These are phyloP conservation scores for Begonia loranthoides DNA, from an alignment of 306 rosid species.

Conservation along the genomic window DNA sequence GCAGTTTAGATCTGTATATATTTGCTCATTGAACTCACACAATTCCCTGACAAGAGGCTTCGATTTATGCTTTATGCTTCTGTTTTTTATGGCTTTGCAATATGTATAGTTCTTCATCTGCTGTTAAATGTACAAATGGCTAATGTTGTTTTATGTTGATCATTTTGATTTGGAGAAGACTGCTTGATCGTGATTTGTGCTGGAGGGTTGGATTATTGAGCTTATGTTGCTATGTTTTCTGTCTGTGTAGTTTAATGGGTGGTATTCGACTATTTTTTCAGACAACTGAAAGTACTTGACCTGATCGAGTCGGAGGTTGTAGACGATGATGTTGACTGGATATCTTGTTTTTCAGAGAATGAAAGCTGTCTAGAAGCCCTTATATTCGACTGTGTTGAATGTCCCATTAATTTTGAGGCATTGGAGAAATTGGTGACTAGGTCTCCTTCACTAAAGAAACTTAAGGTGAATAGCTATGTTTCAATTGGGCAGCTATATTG, in stretches of 20 bases:
- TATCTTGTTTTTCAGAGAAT: slow-evolving; percentile 58
- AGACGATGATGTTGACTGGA: slow-evolving; percentile 65
- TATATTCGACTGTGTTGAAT: slow-evolving; percentile 59
- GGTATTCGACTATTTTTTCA: slow-evolving; percentile 15
- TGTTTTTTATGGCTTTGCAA: too few species aligned
- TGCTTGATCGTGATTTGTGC: background rate
- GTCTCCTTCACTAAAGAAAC: slow-evolving; percentile 73
- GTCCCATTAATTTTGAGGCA: slow-evolving; percentile 48
- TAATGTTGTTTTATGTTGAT: too few species aligned
- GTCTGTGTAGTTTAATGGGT: background rate
- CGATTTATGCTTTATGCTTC: too few species aligned
- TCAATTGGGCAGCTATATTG: slow-evolving; percentile 44
- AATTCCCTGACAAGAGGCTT: too few species aligned
- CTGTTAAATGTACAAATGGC: too few species aligned
- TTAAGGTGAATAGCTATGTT: slow-evolving; percentile 43
- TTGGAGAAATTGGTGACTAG: slow-evolving; percentile 72
- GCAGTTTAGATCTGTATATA: background rate
- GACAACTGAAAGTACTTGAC: slow-evolving; percentile 67
- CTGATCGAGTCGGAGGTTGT: slow-evolving; percentile 53
- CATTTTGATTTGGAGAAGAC: too few species aligned
- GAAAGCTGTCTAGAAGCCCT: slow-evolving; percentile 56
- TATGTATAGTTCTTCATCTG: too few species aligned
- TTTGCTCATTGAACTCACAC: too few species aligned
- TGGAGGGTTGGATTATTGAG: background rate
- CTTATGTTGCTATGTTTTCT: too few species aligned